Conservation (phyloP, 1,284 basidiomycete species). For the Inonotus hispidus region DNA sequence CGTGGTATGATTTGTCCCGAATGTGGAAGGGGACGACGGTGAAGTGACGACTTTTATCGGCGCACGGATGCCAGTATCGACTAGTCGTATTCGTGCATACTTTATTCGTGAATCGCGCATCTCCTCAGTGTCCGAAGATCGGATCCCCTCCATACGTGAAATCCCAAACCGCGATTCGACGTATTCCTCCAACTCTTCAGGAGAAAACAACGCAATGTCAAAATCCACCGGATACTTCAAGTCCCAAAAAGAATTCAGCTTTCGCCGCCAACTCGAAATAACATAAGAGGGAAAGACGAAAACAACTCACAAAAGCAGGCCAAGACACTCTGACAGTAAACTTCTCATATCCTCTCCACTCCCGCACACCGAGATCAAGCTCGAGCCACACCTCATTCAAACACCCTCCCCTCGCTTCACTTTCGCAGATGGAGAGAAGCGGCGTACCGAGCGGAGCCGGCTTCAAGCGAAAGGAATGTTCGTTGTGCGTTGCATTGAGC, state of each 20-base stretch:
- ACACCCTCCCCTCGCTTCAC: slow-evolving; percentile 1
- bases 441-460: slow-evolving; percentile 42
- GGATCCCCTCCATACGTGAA: slow-evolving; percentile 19
- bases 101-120: slow-evolving; percentile 33
- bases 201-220: slow-evolving; percentile 22
- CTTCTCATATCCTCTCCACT: slow-evolving; percentile 27
- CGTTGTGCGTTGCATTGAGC: slow-evolving; percentile 26
- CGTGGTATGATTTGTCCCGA: too few species aligned
- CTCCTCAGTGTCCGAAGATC: not conserved
- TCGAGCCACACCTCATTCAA: slow-evolving; percentile 4
- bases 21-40: not conserved
- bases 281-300: not conserved
- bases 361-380: not conserved
- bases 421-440: slow-evolving; percentile 30
- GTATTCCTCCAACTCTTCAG: slow-evolving; percentile 19
- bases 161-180: slow-evolving; percentile 8
- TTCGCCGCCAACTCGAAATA: too few species aligned
- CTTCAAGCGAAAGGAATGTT: slow-evolving; percentile 32
- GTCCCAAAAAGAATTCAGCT: not conserved
- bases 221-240: slow-evolving; percentile 29
- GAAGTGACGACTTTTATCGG: not conserved
- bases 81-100: slow-evolving; percentile 50
- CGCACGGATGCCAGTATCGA: slow-evolving; percentile 42
- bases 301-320: slow-evolving; percentile 55
- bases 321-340: slow-evolving; percentile 62